phyloP scores from a whole-genome alignment of 2,329 filamentous ascomycete species.

The Pseudogymnoascus sp. region DNA sequence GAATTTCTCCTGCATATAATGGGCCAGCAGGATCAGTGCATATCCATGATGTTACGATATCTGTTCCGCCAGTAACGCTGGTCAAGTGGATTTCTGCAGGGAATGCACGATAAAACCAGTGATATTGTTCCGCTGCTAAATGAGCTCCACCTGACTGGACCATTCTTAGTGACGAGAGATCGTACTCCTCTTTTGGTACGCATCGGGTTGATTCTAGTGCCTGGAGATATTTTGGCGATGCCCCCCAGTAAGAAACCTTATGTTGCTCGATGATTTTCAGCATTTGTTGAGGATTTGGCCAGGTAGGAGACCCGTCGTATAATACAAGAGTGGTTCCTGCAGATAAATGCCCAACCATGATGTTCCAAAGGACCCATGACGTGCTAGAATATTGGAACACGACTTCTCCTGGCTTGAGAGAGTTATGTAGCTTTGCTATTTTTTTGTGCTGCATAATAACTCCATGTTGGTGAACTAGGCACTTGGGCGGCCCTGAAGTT shows the following conservation, averaged over 20 bases:
- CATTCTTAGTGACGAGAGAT: constrained; percentile 34
- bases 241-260: constrained; percentile 37
- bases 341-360: constrained; percentile 37
- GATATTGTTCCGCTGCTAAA: constrained; percentile 35
- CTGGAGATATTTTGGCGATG: constrained; percentile 37
- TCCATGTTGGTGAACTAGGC: constrained; percentile 35
- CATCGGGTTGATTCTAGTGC: constrained; percentile 31
- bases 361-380: constrained; percentile 41
- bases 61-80: constrained; percentile 40
- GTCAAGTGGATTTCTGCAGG: constrained; percentile 33
- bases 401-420: constrained; percentile 32
- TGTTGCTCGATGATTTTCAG: constrained; percentile 32
- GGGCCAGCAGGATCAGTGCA: constrained; percentile 37
- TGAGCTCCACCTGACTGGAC: constrained; percentile 40
- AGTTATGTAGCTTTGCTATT: constrained; percentile 37
- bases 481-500: constrained; percentile 11
- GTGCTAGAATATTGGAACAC: constrained; percentile 41
- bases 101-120: constrained; percentile 39
- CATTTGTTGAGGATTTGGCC: constrained; percentile 32
- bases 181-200: constrained; percentile 31
- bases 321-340: constrained; percentile 35
- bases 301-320: constrained; percentile 38
- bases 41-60: constrained; percentile 38
- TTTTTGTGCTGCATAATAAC: constrained; percentile 39
- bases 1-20: constrained; percentile 39